These are phyloP conservation scores for Glebionis coronaria DNA, from an alignment of 129 eudicot species.

Conservation along the genomic window DNA sequence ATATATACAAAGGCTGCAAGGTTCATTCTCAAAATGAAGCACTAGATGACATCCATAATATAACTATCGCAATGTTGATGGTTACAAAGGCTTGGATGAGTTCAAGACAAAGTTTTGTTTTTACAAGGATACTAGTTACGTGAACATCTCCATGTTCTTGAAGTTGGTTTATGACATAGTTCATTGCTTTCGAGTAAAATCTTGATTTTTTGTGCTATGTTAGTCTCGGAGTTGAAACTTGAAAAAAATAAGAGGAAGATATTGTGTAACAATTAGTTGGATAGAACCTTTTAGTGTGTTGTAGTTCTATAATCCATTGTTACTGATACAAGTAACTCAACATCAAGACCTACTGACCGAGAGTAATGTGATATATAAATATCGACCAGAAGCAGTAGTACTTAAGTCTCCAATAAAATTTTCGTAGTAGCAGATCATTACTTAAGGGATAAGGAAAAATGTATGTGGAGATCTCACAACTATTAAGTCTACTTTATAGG, in stretches of 20 bases:
- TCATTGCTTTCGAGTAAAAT: conserved; percentile 65
- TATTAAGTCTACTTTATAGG: too few species aligned
- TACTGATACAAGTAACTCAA: conserved; percentile 72
- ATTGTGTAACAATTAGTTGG: background rate
- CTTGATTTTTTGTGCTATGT: conserved; percentile 10
- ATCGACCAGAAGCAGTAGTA: conserved; percentile 79
- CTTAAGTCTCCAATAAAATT: conserved; percentile 72
- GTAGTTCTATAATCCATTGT: conserved; percentile 99
- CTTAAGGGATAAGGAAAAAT: too few species aligned
- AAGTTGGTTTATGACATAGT: conserved; percentile 78
- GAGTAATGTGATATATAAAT: conserved; percentile 54
- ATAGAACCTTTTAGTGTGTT: conserved; percentile 73
- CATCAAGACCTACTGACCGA: conserved; percentile 86
- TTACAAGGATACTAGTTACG: conserved; percentile 37
- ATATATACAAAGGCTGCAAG: conserved; percentile 42
- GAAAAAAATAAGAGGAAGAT: background rate
- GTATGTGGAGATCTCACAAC: too few species aligned
- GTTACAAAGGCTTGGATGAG: conserved; percentile 91
- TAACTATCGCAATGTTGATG: conserved; percentile 62
- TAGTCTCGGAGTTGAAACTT: conserved; percentile 12
- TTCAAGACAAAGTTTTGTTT: conserved; percentile 59
- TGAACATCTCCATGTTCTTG: conserved; percentile 91
- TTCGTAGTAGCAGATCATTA: conserved; percentile 36
- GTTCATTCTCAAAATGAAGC: conserved; percentile 37
- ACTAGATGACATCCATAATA: conserved; percentile 77